Conservation (phyloP, 371 early-diverging fungal species). For the Rhizopus sp. region DNA sequence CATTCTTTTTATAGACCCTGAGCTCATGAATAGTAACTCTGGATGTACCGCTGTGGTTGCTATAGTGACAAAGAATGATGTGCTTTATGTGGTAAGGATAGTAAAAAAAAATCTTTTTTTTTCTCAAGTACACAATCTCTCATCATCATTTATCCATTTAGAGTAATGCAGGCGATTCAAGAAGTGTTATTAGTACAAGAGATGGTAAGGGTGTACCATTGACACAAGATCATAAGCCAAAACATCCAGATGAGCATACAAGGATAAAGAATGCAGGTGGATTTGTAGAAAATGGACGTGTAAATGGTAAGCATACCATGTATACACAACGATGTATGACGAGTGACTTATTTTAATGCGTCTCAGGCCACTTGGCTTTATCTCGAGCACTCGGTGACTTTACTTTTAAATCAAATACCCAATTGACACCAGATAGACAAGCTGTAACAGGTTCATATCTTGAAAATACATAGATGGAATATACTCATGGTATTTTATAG, state of each 20-base stretch:
- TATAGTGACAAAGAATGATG: slow-evolving; percentile 27
- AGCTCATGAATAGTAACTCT: slow-evolving; percentile 68
- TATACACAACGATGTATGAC: neutral
- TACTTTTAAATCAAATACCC: slow-evolving; percentile 82
- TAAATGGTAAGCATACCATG: slow-evolving; percentile 70
- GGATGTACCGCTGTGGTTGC: slow-evolving; percentile 93
- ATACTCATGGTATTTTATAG: slow-evolving; percentile 25
- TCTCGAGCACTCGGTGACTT: slow-evolving; percentile 96
- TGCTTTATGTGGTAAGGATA: slow-evolving; percentile 28
- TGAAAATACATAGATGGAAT: neutral
- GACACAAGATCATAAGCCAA: slow-evolving; percentile 92
- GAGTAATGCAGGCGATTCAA: slow-evolving; percentile 94
- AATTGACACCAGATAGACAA: slow-evolving; percentile 79
- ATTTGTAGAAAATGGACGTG: slow-evolving; percentile 91
- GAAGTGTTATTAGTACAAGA: slow-evolving; percentile 73
- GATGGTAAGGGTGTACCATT: slow-evolving; percentile 73
- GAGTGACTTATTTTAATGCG: neutral
- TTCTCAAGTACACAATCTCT: neutral
- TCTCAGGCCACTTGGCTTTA: slow-evolving; percentile 82
- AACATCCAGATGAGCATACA: slow-evolving; percentile 66
- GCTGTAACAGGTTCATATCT: slow-evolving; percentile 71
- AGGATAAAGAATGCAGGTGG: slow-evolving; percentile 88
- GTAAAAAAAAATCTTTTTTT: neutral
- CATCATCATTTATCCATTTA: neutral
- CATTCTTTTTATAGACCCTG: slow-evolving; percentile 51